Evolutionary conservation across 2,329 filamentous ascomycete genomes (phyloP), one percentile per base, ranked within the genome.

Genomic region (Fusarium cicatricum): DNA sequence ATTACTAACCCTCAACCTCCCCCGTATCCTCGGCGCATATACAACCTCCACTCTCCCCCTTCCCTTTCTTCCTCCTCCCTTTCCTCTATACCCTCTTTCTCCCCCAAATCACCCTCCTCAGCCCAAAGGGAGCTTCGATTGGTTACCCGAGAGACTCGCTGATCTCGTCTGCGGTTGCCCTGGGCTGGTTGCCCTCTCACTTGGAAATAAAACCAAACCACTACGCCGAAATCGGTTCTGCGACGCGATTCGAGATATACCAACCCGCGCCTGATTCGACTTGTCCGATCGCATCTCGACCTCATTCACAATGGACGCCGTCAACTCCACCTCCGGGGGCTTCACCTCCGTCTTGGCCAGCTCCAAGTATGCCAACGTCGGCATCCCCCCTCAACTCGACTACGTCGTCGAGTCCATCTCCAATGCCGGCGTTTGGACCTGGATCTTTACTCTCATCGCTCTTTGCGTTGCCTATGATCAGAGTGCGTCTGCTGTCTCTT

Each of bases 391-490:
- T 37, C 82, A 85, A 64, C 71, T 89, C 60, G 80, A 84, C 65
- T 75, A 77, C 79, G 69, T 81, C 76, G 70, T 87, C 76, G 79
- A 83, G 32, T 65, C 76, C 75, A 68, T 87, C 65, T 79, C 85
- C 66, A 84, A 84, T 54, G 78, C 85, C 52, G 86, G 84, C 67
- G 73, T 75, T 26, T 80, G 83, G 75, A 88, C 88, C 58, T 80
- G 92, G 63, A 66, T 90, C 29, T 73, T 93, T 64, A 91, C 91
- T 14, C 60, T 95, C 44, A 73, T 97, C 52, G 79, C 89, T 29
- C 70, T 90, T 9, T 85, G 89, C 48, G 85, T 96, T 53, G 84
- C 87, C 58, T 98, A 97, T 75, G 94, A 98, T 77, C 94, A 98
- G 80, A 81, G 94, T 97, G 82, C 75, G 90, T 82, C 21, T 49